Conservation (phyloP, 225 moss, liverwort and hornwort genomes). For the Pseudisothecium myosuroides region DNA sequence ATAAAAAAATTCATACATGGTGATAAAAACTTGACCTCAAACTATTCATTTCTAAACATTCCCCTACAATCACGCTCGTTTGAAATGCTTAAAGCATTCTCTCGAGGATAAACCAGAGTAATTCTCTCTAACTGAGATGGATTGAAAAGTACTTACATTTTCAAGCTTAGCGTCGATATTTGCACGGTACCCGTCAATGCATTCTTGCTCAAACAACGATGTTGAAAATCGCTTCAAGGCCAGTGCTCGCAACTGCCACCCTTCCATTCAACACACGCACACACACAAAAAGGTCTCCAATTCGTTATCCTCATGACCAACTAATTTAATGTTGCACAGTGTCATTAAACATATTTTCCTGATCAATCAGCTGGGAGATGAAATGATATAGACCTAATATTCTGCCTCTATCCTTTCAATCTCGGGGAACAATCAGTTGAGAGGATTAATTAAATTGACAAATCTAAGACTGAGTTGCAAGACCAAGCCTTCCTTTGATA, state of each 20-base stretch:
- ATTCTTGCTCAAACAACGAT: conserved; percentile 22
- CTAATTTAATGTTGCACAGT: neutral
- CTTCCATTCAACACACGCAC: neutral
- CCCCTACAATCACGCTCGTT: too few relatives aligned
- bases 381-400: too few relatives aligned
- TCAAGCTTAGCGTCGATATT: conserved; percentile 3
- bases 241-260: conserved; percentile 20
- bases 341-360: neutral
- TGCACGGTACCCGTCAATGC: conserved; percentile 1
- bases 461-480: neutral
- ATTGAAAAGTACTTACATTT: neutral
- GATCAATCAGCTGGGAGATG: neutral
- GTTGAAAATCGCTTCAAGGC: conserved; percentile 37
- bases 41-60: neutral
- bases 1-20: too few relatives aligned
- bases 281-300: neutral
- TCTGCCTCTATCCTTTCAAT: neutral
- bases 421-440: neutral
- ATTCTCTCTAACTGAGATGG: neutral
- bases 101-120: neutral
- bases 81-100: too few relatives aligned
- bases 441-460: neutral
- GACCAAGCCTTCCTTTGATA: neutral
- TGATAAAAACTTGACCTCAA: neutral
- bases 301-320: neutral